A percentile compares a stretch with the other conserved stretches of the same genome.
Conservation (phyloP, 305 asterid genomes). For the Fraxinus platypoda region DNA sequence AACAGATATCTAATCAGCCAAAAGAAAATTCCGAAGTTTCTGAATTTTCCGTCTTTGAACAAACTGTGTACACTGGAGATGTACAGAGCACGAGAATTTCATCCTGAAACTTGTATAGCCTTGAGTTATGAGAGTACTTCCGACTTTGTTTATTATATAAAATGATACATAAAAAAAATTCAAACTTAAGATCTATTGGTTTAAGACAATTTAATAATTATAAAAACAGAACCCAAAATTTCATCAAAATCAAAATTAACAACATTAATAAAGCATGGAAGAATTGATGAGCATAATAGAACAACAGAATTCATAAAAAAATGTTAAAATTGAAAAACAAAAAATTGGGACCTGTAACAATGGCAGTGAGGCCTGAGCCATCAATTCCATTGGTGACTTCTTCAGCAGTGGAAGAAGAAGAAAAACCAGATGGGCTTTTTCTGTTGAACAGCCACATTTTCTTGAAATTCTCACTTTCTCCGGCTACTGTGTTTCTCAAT, state of each 20-base stretch:
- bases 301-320: not conserved
- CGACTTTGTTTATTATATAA: not conserved
- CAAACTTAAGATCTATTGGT: not conserved
- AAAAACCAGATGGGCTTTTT: slow-evolving; percentile 64
- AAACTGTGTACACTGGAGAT: not conserved
- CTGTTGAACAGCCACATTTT: slow-evolving; percentile 50
- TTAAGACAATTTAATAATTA: not conserved
- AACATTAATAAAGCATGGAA: not conserved
- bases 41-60: not conserved
- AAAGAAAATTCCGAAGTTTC: not conserved
- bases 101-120: not conserved
- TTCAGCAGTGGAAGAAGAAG: slow-evolving; percentile 66
- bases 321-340: not conserved
- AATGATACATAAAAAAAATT: not conserved
- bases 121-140: not conserved
- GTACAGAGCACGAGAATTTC: not conserved
- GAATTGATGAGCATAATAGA: not conserved
- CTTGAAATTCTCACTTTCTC: not conserved
- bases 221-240: not conserved
- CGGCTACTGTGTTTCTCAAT: not conserved
- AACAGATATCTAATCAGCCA: not conserved
- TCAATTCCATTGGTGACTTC: slow-evolving; percentile 72
- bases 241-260: not conserved
- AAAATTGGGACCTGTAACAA: slow-evolving; percentile 62
- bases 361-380: slow-evolving; percentile 74